Base-by-base conservation (phyloP, 345 rosid species). In the Viola odorata region DNA sequence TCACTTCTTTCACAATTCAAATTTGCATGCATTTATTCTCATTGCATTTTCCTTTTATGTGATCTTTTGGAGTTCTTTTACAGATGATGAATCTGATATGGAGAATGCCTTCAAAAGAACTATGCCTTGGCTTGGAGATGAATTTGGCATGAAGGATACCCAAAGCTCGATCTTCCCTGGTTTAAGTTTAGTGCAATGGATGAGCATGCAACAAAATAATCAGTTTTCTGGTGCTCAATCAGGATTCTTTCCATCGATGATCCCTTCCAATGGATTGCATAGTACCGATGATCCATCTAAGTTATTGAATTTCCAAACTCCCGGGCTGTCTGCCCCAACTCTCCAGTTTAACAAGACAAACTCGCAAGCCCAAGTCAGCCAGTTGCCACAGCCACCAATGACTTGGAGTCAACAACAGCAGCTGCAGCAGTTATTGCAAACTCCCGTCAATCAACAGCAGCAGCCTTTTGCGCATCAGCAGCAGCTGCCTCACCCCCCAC, bases 41-140 rank as follows among this genome's bases (percentile, higher is more conserved):
- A 23, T 23, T 2, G 2, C 32, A 23, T 23, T 23, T 23, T 23
- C 32, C 32, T 23, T 23, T 23, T 23, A 23, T 23, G 62, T 77
- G 63, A 74, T 70, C 14, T 32, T 38, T 16, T 23, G 56, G 72
- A 12, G 45, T 78, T 42, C 55, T 45, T 75, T 52, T 68, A 70
- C 86, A 91, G 96, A 89, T 77, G 94, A 91, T 63, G 98, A 87
- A 60, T 60, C 88, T 13, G 96, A 92, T 39, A 73, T 83, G 0
- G 98, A 87, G 72, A 92, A 83, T 66, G 91, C 94, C 69, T 89
- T 92, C 75, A 92, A 82, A 79, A 80, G 91, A 75, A 88, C 87
- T 15, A 81, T 89, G 95, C 97, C 96, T 5, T 92, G 98, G 98
- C 86, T 89, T 64, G 98, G 96, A 64, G 98, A 92, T 69, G 98